These are phyloP conservation scores for Ustilago loliicola DNA, from an alignment of 1,284 basidiomycete genomes.

Conservation along the genomic window DNA sequence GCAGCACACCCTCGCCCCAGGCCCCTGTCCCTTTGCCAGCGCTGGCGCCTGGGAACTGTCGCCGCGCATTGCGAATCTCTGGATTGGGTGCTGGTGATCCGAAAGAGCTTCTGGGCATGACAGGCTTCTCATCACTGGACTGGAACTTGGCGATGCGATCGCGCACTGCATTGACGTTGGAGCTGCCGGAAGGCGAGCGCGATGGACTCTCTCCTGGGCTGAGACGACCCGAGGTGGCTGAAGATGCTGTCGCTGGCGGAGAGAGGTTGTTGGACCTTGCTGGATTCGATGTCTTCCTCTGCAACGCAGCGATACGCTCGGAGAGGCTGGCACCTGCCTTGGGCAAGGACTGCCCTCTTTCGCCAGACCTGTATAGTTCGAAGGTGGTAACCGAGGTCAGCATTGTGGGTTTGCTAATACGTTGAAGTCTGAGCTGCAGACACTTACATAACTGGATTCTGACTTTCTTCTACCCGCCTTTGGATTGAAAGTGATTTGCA, in stretches of 20 bases:
- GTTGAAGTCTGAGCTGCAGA: not conserved
- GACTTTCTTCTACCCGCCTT: not conserved
- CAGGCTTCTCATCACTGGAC: conserved; percentile 52
- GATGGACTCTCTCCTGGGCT: conserved; percentile 49
- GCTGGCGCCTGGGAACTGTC: conserved; percentile 53
- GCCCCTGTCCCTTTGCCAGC: conserved; percentile 53
- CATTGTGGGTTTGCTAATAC: not conserved
- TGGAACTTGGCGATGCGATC: conserved; percentile 65
- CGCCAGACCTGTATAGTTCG: conserved; percentile 23
- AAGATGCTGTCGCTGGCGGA: conserved; percentile 22
- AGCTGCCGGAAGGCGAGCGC: conserved; percentile 38
- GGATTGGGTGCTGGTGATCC: conserved; percentile 62
- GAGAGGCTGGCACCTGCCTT: conserved; percentile 57
- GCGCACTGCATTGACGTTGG: conserved; percentile 46
- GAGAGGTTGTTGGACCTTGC: conserved; percentile 37
- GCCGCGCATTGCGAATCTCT: conserved; percentile 44
- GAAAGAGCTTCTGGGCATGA: conserved; percentile 63
- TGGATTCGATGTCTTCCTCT: conserved; percentile 56
- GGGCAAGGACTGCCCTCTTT: conserved; percentile 36
- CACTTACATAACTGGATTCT: conserved; percentile 23
- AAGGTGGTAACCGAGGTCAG: not conserved
- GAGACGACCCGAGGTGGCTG: conserved; percentile 30
- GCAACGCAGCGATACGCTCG: conserved; percentile 63
- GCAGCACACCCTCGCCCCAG: conserved; percentile 60
- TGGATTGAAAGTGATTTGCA: not conserved